phyloP scores from a whole-genome alignment of 257 asterid genomes.

The Thymus mandschuricus region DNA sequence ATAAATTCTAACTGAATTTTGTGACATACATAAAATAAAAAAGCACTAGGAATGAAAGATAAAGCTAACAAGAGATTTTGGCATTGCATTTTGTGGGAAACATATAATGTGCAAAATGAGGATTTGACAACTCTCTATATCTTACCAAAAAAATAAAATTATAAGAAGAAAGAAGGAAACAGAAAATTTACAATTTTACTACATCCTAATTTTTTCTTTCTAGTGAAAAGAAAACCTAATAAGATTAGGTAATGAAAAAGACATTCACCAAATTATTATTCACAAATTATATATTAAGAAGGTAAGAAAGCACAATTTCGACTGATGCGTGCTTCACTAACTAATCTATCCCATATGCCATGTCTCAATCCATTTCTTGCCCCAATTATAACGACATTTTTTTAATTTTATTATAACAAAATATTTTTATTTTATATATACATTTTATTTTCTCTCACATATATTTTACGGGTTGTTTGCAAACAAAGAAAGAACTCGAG shows the following conservation, averaged over 20 bases:
- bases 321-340: constrained; percentile 19
- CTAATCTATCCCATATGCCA: constrained; percentile 15
- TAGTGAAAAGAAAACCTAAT: constrained; percentile 14
- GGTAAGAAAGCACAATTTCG: neutral
- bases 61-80: constrained; percentile 17
- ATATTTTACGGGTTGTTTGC: too few species aligned
- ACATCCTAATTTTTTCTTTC: constrained; percentile 17
- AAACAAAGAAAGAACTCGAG: too few species aligned
- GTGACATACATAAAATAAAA: neutral
- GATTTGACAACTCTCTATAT: constrained; percentile 28
- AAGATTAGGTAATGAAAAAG: constrained; percentile 39
- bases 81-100: neutral
- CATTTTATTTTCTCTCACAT: too few species aligned
- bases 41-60: neutral
- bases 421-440: too few species aligned
- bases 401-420: too few species aligned
- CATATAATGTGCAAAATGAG: neutral
- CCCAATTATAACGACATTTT: neutral
- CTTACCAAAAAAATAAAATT: too few species aligned
- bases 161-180: neutral
- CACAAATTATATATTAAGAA: neutral
- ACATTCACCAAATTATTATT: constrained; percentile 32
- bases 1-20: too few species aligned
- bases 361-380: constrained; percentile 22
- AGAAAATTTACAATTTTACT: constrained; percentile 4